Percentiles rank a stretch among this genome's conserved stretches.
Evolutionary conservation across 1,284 basidiomycete genomes (phyloP).

Genomic region (Vanrija humicola): DNA sequence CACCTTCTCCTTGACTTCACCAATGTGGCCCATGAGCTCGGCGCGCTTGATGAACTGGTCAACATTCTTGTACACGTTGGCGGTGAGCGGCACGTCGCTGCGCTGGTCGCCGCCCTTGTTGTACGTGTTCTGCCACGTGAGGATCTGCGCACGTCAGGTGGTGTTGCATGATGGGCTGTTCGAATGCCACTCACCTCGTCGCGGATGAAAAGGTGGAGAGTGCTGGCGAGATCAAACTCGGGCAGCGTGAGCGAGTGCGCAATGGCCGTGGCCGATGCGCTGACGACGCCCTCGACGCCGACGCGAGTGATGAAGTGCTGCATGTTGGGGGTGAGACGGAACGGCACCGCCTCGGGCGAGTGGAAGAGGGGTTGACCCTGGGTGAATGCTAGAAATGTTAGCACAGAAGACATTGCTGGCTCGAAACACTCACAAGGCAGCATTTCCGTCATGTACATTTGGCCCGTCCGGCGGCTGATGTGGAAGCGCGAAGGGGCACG

Average conservation of each 20-base stretch:
- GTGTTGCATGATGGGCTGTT: not conserved
- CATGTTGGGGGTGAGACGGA: slow-evolving; percentile 95
- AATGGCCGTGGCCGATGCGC: slow-evolving; percentile 83
- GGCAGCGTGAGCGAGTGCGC: slow-evolving; percentile 86
- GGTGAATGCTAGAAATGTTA: slow-evolving; percentile 49
- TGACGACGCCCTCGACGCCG: slow-evolving; percentile 84
- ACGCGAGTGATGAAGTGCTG: slow-evolving; percentile 88
- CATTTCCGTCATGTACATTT: slow-evolving; percentile 85
- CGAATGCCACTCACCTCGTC: slow-evolving; percentile 67
- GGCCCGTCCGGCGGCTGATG: slow-evolving; percentile 80
- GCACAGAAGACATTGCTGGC: not conserved
- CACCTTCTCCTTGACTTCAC: slow-evolving; percentile 68
- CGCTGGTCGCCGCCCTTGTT: slow-evolving; percentile 39
- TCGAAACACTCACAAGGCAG: slow-evolving; percentile 62
- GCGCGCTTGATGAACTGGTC: slow-evolving; percentile 63
- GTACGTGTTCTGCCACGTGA: slow-evolving; percentile 48
- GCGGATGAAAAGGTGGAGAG: slow-evolving; percentile 63
- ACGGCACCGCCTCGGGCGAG: slow-evolving; percentile 84
- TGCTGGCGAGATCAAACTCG: slow-evolving; percentile 61
- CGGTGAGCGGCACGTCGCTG: slow-evolving; percentile 61
- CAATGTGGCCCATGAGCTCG: slow-evolving; percentile 42
- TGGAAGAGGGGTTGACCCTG: slow-evolving; percentile 63
- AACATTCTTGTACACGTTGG: slow-evolving; percentile 68
- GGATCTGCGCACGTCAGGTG: slow-evolving; percentile 18
- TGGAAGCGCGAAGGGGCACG: slow-evolving; percentile 83